phyloP scores from a whole-genome alignment of 1,284 basidiomycete genomes.

The Macrocystidia cucumis region DNA sequence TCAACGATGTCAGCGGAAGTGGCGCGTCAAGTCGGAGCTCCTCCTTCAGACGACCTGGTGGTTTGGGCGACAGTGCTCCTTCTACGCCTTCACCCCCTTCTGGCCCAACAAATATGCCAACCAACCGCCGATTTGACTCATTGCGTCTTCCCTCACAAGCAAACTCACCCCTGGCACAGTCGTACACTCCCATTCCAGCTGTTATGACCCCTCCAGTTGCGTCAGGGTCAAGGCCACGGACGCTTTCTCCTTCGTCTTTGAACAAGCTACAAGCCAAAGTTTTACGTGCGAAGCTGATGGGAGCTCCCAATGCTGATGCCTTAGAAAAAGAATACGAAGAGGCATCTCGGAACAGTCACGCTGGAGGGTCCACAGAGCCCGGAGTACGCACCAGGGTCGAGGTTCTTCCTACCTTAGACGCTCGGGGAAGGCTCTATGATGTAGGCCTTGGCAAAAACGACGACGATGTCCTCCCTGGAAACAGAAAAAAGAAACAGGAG shows the following conservation, averaged over 20 bases:
- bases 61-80: constrained; percentile 41
- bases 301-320: constrained; percentile 59
- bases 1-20: constrained; percentile 55
- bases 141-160: constrained; percentile 45
- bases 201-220: constrained; percentile 73
- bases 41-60: constrained; percentile 76
- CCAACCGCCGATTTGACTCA: constrained; percentile 47
- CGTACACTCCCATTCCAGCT: constrained; percentile 79
- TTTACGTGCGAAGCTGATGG: constrained; percentile 84
- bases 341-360: constrained; percentile 45
- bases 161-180: constrained; percentile 40
- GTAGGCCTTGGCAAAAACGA: constrained; percentile 69
- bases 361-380: constrained; percentile 29
- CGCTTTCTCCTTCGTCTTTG: constrained; percentile 68
- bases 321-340: constrained; percentile 83
- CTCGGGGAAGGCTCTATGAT: constrained; percentile 83
- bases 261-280: constrained; percentile 94
- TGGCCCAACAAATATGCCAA: constrained; percentile 26
- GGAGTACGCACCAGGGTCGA: constrained; percentile 59
- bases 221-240: constrained; percentile 30
- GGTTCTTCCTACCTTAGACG: constrained; percentile 88
- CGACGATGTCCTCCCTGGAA: constrained; percentile 45
- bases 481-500: constrained; percentile 69
- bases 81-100: constrained; percentile 49
- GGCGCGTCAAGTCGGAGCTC: constrained; percentile 67